These are phyloP conservation scores for Apophysomyces elegans DNA, from an alignment of 371 early-diverging fungal genomes.

Conservation along the genomic window DNA sequence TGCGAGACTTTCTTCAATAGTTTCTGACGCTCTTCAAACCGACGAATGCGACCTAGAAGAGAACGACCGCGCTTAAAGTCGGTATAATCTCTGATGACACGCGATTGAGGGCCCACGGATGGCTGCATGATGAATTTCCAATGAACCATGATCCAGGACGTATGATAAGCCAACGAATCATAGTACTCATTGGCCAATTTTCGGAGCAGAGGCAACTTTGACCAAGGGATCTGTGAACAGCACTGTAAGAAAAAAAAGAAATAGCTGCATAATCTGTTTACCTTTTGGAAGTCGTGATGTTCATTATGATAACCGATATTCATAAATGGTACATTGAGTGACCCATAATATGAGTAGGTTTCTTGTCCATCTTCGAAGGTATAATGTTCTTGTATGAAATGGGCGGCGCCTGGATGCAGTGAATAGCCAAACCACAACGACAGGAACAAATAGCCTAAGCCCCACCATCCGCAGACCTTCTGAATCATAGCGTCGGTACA, in stretches of 20 bases:
- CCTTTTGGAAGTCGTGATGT: conserved; percentile 94
- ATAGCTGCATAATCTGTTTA: conserved; percentile 23
- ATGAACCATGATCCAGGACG: conserved; percentile 88
- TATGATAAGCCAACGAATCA: conserved; percentile 82
- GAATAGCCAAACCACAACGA: conserved; percentile 91
- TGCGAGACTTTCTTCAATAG: neutral
- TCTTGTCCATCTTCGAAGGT: conserved; percentile 95
- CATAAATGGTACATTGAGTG: conserved; percentile 81
- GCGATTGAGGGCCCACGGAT: conserved; percentile 81
- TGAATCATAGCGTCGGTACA: conserved; percentile 62
- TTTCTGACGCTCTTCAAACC: conserved; percentile 18
- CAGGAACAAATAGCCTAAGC: conserved; percentile 74
- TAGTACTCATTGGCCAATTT: conserved; percentile 91
- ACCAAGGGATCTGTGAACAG: conserved; percentile 80
- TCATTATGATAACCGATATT: conserved; percentile 97
- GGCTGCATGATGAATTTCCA: conserved; percentile 79
- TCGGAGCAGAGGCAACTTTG: conserved; percentile 82
- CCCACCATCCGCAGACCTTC: conserved; percentile 67
- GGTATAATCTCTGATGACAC: conserved; percentile 74
- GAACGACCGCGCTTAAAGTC: conserved; percentile 73
- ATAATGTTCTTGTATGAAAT: conserved; percentile 98
- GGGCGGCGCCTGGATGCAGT: conserved; percentile 95
- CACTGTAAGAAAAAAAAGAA: neutral
- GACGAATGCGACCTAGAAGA: conserved; percentile 40
- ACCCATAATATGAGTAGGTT: conserved; percentile 97